These are phyloP conservation scores for Amanita inopinata DNA, from an alignment of 768 basidiomycete species.

Conservation along the genomic window DNA sequence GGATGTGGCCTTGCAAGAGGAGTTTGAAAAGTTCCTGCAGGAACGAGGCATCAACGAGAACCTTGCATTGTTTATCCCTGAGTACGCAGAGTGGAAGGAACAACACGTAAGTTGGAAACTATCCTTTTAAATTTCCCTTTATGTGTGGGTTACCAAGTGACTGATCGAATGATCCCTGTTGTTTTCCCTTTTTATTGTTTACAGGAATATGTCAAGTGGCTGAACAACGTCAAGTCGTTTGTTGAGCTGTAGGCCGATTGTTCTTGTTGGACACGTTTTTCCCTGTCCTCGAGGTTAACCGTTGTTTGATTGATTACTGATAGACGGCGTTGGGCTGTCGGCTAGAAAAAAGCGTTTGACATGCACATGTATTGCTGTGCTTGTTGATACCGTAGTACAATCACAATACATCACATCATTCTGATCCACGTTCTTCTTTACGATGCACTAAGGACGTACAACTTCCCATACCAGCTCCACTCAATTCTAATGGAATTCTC, in stretches of 20 bases:
- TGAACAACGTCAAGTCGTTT: conserved; percentile 58
- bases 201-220: conserved; percentile 90
- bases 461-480: too few species aligned
- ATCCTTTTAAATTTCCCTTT: too few species aligned
- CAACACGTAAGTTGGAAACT: conserved; percentile 56
- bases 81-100: conserved; percentile 85
- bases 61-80: conserved; percentile 80
- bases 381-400: too few species aligned
- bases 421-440: too few species aligned
- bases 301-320: neutral
- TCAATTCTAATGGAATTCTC: too few species aligned
- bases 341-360: too few species aligned
- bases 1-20: conserved; percentile 79
- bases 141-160: neutral
- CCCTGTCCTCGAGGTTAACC: neutral
- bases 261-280: neutral
- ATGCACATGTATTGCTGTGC: too few species aligned
- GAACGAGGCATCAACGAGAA: conserved; percentile 84
- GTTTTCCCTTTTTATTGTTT: neutral
- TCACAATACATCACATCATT: too few species aligned
- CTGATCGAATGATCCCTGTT: too few species aligned
- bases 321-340: too few species aligned
- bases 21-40: conserved; percentile 81
- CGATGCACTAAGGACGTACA: too few species aligned
- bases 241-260: conserved; percentile 1